These are phyloP conservation scores for Immersiporthe knoxdaviesiana DNA, from an alignment of 2,329 filamentous ascomycete genomes.

Conservation along the genomic window DNA sequence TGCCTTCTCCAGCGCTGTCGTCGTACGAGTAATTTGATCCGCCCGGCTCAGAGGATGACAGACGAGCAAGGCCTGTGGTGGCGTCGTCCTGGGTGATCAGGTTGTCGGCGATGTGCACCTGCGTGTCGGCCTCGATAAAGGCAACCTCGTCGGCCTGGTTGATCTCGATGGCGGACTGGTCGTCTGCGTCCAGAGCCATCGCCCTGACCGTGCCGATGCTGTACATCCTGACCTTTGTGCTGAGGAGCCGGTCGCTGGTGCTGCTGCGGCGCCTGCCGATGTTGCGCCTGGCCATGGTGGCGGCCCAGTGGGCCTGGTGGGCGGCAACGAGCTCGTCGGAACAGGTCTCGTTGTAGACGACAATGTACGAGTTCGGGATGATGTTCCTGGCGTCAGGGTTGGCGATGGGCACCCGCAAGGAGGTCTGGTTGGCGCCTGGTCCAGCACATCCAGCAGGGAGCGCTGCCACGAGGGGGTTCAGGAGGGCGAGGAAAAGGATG, in stretches of 20 bases:
- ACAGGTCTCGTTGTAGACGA: slow-evolving; percentile 64
- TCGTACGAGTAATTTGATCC: slow-evolving; percentile 54
- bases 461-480: slow-evolving; percentile 16
- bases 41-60: slow-evolving; percentile 49
- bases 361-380: slow-evolving; percentile 64
- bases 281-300: slow-evolving; percentile 60
- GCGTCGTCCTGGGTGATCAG: slow-evolving; percentile 57
- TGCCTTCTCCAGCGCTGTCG: slow-evolving; percentile 54
- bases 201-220: slow-evolving; percentile 55
- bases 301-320: slow-evolving; percentile 53
- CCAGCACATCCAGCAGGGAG: slow-evolving; percentile 17
- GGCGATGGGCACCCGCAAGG: slow-evolving; percentile 51
- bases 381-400: slow-evolving; percentile 53
- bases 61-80: slow-evolving; percentile 55
- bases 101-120: slow-evolving; percentile 45
- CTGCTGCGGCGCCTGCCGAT: slow-evolving; percentile 51
- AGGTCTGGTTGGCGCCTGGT: slow-evolving; percentile 11
- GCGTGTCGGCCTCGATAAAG: slow-evolving; percentile 52
- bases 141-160: slow-evolving; percentile 47
- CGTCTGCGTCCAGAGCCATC: slow-evolving; percentile 47
- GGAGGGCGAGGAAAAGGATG: not conserved
- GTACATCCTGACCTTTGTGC: slow-evolving; percentile 51
- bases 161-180: slow-evolving; percentile 45
- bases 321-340: slow-evolving; percentile 51
- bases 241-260: slow-evolving; percentile 50